phyloP scores from a whole-genome alignment of 148 eudicot species.

The Limonium bicolor region DNA sequence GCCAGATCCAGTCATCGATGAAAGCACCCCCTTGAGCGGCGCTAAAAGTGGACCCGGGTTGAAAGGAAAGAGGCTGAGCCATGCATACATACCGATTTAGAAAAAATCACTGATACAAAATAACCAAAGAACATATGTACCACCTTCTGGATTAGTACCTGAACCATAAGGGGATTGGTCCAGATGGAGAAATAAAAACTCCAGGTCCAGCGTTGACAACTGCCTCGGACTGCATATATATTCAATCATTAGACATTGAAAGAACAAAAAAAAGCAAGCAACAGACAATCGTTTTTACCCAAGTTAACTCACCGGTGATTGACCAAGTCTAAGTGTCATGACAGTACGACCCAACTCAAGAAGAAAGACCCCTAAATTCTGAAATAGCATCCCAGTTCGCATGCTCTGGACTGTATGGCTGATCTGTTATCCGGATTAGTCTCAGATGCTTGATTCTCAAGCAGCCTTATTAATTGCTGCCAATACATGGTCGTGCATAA shows the following conservation, averaged over 20 bases:
- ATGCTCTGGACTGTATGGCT: constrained; percentile 18
- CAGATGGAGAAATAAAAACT: constrained; percentile 29
- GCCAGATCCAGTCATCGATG: constrained; percentile 14
- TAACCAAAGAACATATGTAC: too few species aligned
- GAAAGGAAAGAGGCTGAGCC: constrained; percentile 38
- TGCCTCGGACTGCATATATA: constrained; percentile 28
- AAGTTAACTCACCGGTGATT: constrained; percentile 22
- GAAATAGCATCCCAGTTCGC: constrained; percentile 28
- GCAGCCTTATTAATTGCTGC: constrained; percentile 28
- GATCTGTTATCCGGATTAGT: constrained; percentile 23
- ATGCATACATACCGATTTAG: too few species aligned
- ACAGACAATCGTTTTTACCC: constrained; percentile 1
- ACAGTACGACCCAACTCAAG: constrained; percentile 43
- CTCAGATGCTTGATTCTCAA: constrained; percentile 15
- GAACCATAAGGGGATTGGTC: constrained; percentile 51
- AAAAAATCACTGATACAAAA: background rate
- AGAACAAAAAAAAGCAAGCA: background rate
- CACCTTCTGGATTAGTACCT: too few species aligned
- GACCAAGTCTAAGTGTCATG: constrained; percentile 27
- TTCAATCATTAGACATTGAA: constrained; percentile 1
- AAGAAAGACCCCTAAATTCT: constrained; percentile 37
- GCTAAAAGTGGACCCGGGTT: constrained; percentile 31
- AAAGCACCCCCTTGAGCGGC: constrained; percentile 11
- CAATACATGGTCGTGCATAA: constrained; percentile 6
- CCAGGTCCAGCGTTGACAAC: constrained; percentile 41